These are phyloP conservation scores for Geranium incanum DNA, from an alignment of 441 rosid genomes.

Conservation along the genomic window DNA sequence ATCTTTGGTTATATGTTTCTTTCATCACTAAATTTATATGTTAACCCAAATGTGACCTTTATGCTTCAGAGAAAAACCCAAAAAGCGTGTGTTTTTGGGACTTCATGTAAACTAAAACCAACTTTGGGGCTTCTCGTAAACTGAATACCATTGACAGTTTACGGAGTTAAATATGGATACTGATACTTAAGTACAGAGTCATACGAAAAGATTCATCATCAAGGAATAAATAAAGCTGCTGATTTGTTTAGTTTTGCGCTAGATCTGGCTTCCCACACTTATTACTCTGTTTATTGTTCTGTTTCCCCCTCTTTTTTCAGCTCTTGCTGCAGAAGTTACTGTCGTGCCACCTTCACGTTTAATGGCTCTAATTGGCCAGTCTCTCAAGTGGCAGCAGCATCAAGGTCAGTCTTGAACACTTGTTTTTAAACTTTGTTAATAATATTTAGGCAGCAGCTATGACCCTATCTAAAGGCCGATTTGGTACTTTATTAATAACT, in stretches of 20 bases:
- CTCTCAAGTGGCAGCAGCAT: slow-evolving; percentile 98
- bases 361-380: slow-evolving; percentile 98
- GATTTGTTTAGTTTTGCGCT: background rate
- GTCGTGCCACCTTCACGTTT: slow-evolving; percentile 97
- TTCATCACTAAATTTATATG: background rate
- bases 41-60: background rate
- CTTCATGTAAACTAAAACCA: background rate
- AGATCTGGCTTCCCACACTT: background rate
- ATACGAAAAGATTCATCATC: background rate
- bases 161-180: background rate
- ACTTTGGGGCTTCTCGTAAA: background rate
- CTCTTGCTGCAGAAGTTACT: slow-evolving; percentile 84
- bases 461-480: background rate
- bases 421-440: background rate
- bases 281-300: background rate
- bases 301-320: slow-evolving; percentile 35
- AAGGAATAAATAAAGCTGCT: background rate
- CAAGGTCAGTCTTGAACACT: slow-evolving; percentile 49
- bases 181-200: background rate
- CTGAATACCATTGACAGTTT: background rate
- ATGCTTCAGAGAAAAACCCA: background rate
- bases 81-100: background rate
- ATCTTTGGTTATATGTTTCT: background rate
- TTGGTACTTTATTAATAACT: background rate
- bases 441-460: background rate